Conservation (phyloP, 169 alveolate genomes). For the Plasmodium cynomolgi region DNA sequence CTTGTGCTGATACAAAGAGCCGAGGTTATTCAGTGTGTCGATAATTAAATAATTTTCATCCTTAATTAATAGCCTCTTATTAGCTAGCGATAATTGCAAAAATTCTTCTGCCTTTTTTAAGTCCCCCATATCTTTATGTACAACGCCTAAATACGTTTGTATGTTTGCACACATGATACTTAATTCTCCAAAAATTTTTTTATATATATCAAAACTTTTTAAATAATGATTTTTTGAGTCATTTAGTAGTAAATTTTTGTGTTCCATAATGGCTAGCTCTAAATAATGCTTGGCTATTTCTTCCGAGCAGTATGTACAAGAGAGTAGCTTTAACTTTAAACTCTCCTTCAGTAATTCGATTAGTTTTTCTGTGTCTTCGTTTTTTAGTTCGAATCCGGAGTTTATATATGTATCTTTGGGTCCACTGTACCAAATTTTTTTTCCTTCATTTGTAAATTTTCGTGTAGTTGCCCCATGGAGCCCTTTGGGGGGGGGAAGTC, state of each 20-base stretch:
- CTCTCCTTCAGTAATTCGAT: slow-evolving; percentile 57
- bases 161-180: slow-evolving; percentile 74
- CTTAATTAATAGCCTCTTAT: slow-evolving; percentile 47
- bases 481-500: not conserved
- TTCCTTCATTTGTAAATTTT: slow-evolving; percentile 6
- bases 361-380: slow-evolving; percentile 75
- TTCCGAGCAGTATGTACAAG: slow-evolving; percentile 68
- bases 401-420: slow-evolving; percentile 74
- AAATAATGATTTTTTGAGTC: slow-evolving; percentile 70
- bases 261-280: slow-evolving; percentile 75
- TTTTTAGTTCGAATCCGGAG: slow-evolving; percentile 62
- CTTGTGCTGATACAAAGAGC: slow-evolving; percentile 54
- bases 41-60: slow-evolving; percentile 62
- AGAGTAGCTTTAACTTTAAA: slow-evolving; percentile 53
- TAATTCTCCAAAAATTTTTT: slow-evolving; percentile 52
- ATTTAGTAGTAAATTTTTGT: slow-evolving; percentile 58
- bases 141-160: slow-evolving; percentile 69
- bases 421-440: slow-evolving; percentile 65
- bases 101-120: slow-evolving; percentile 62
- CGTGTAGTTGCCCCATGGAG: not conserved
- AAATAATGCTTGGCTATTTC: slow-evolving; percentile 70
- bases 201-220: slow-evolving; percentile 69
- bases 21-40: slow-evolving; percentile 71
- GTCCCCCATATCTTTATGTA: slow-evolving; percentile 72
- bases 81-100: slow-evolving; percentile 56